phyloP scores from a whole-genome alignment of 202 grass and related monocot genomes.

The Zizania palustris region DNA sequence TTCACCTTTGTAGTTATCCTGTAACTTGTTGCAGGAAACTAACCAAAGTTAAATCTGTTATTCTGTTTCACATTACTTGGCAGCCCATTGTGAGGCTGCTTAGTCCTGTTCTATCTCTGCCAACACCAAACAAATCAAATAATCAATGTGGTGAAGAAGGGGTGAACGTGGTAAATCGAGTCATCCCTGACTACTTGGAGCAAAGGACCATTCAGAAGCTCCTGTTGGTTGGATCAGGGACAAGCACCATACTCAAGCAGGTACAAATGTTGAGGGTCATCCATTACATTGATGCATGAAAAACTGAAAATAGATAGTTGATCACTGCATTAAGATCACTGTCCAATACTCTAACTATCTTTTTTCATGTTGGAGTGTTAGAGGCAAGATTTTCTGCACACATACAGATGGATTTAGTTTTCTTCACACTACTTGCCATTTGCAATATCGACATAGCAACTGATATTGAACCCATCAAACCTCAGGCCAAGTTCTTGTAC shows the following conservation, averaged over 20 bases:
- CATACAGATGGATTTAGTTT: conserved; percentile 9
- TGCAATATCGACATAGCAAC: conserved; percentile 18
- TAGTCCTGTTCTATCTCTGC: conserved; percentile 88
- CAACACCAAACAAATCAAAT: conserved; percentile 62
- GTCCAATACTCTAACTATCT: background rate
- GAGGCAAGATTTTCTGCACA: conserved; percentile 24
- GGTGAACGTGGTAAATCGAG: conserved; percentile 42
- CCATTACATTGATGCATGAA: conserved; percentile 13
- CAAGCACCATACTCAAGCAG: conserved; percentile 97
- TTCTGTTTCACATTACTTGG: conserved; percentile 31
- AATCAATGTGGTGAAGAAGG: conserved; percentile 59
- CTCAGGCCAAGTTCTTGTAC: conserved; percentile 88
- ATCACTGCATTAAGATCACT: conserved; percentile 19
- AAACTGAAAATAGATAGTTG: background rate
- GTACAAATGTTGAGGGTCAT: conserved; percentile 41
- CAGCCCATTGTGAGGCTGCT: conserved; percentile 94
- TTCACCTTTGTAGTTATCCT: conserved; percentile 37
- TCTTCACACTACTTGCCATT: background rate
- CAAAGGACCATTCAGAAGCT: conserved; percentile 67
- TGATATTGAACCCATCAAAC: conserved; percentile 42
- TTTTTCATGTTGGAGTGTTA: conserved; percentile 1
- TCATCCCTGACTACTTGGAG: conserved; percentile 69
- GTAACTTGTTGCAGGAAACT: conserved; percentile 23
- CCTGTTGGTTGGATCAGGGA: conserved; percentile 84
- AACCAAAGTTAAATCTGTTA: conserved; percentile 27